Base-by-base conservation (phyloP, 345 rosid species). In the Garcia nutans region DNA sequence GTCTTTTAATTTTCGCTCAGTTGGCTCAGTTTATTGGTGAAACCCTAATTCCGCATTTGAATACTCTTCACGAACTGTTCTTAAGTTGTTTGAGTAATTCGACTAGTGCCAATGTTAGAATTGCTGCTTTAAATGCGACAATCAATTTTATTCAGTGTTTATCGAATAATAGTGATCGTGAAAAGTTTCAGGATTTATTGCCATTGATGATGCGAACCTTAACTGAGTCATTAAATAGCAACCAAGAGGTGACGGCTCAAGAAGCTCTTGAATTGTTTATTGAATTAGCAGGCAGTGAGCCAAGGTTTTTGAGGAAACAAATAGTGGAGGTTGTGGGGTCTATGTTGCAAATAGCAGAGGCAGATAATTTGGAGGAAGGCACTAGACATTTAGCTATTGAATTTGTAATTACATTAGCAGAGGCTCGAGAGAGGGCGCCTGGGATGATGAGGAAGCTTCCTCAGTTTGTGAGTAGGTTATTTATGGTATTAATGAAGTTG, bases 371-470 rank as follows among this genome's bases (percentile, higher is more conserved):
- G n/a, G 99, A 96, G 82, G 99, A 96, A 77, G 94, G 97, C 33
- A 96, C 98, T 0, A 75, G 98, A 11, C 98, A 96, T 52, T 80
- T 96, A 76, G 99, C 99, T 0, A 83, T 94, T 42, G 99, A 96
- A 89, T 96, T 96, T 79, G 93, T 96, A 65, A 88, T 96, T 1
- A 96, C 98, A 1, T 79, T 96, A 10, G 97, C 99, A 0, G 99
- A 96, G 87, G 98, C 99, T 6, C 85, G 99, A 65, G 99, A 96
- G 79, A 91, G 97, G 70, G 98, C 99, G 1, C 99, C 99, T 0
- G 99, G 99, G 75, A 93, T 93, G 98, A 91, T 96, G 88, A 91
- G 99, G 88, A 96, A 93, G 82, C 81, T 96, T 37, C 99, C 99
- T 0, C 99, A 96, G 86, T 96, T 96, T 73, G 89, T 96, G 6